These are phyloP conservation scores for Stylosanthes scabra DNA, from an alignment of 331 rosid genomes.

Conservation along the genomic window DNA sequence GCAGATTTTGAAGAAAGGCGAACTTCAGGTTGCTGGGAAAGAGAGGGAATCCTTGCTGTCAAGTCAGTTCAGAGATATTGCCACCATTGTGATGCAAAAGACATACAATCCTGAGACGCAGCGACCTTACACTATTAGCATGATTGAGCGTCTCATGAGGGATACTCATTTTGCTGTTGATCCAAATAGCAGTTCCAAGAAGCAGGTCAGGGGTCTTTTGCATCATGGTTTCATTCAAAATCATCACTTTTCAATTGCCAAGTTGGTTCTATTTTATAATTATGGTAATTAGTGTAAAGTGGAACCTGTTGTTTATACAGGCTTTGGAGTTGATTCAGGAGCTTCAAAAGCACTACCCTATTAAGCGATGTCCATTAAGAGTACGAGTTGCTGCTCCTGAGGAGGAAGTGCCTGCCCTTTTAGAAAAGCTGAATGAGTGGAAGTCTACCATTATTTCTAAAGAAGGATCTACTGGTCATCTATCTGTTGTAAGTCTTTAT, in stretches of 20 bases:
- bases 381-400: constrained; percentile 66
- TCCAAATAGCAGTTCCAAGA: constrained; percentile 80
- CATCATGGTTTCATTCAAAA: background rate
- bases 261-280: background rate
- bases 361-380: constrained; percentile 89
- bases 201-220: constrained; percentile 82
- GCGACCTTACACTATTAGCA: constrained; percentile 93
- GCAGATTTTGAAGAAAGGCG: constrained; percentile 91
- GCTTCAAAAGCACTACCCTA: constrained; percentile 92
- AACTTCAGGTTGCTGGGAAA: constrained; percentile 96
- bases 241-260: background rate
- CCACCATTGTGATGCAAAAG: constrained; percentile 94
- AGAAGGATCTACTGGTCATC: constrained; percentile 74
- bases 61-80: constrained; percentile 94
- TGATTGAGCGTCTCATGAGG: constrained; percentile 94
- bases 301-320: constrained; percentile 53
- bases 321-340: constrained; percentile 94
- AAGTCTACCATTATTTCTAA: constrained; percentile 65
- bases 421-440: constrained; percentile 79
- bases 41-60: constrained; percentile 92
- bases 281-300: background rate
- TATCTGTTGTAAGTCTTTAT: constrained; percentile 62
- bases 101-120: constrained; percentile 93
- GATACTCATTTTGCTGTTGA: constrained; percentile 95
- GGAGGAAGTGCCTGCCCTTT: constrained; percentile 53